Evolutionary conservation across 129 eudicot species (phyloP).

Genomic region (Oenanthe sinensis): DNA sequence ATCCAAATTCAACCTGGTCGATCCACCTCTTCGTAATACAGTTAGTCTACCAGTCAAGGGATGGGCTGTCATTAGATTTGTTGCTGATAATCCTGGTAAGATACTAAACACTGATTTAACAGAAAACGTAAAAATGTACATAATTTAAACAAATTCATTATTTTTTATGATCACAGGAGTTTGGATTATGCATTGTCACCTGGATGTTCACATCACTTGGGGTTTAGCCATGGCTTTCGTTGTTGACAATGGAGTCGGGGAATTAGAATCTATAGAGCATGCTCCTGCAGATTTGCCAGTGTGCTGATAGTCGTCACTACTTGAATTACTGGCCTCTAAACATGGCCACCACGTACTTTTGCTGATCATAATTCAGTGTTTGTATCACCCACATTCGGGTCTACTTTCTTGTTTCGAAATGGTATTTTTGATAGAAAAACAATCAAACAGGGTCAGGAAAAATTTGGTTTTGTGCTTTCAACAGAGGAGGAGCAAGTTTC

Average conservation of each 20-base stretch:
- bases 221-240: conserved; percentile 84
- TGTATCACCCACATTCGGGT: conserved; percentile 37
- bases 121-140: background rate
- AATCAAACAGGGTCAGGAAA: conserved; percentile 14
- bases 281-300: conserved; percentile 76
- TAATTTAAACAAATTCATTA: background rate
- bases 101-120: background rate
- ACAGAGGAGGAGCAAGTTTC: too few species aligned
- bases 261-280: conserved; percentile 45
- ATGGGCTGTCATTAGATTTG: conserved; percentile 38
- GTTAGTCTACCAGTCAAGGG: conserved; percentile 25
- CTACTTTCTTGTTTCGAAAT: conserved; percentile 15
- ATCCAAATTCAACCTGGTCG: conserved; percentile 34
- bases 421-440: conserved; percentile 13
- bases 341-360: conserved; percentile 14
- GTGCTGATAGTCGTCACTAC: conserved; percentile 32
- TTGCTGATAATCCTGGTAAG: conserved; percentile 49
- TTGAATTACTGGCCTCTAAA: conserved; percentile 10
- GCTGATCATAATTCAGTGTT: background rate
- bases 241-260: conserved; percentile 69
- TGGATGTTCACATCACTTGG: conserved; percentile 95
- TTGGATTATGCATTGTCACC: conserved; percentile 94
- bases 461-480: conserved; percentile 11
- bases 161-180: conserved; percentile 36
- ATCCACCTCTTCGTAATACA: conserved; percentile 40